Evolutionary conservation across 2,329 filamentous ascomycete species (phyloP).

Genomic region (Nakataea oryzae): DNA sequence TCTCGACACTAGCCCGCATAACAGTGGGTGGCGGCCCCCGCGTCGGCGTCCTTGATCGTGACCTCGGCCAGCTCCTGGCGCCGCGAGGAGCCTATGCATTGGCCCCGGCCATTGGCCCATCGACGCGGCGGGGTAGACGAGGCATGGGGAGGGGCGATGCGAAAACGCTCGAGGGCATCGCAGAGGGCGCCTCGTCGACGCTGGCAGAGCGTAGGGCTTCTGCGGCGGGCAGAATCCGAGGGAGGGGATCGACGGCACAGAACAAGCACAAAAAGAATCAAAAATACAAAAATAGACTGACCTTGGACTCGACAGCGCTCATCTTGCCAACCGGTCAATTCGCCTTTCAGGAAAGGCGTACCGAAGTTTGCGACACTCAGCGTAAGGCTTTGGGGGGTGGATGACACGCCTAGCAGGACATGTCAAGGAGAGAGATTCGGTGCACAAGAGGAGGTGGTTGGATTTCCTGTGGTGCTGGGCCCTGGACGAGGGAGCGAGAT

Average conservation of each 20-base stretch:
- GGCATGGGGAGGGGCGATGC: background rate
- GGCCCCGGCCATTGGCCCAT: background rate
- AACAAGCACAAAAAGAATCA: background rate
- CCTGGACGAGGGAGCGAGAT: background rate
- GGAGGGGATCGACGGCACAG: background rate
- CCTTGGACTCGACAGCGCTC: constrained; percentile 49
- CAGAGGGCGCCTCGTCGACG: background rate
- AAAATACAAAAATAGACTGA: constrained; percentile 26
- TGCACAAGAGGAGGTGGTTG: background rate
- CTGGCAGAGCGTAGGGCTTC: background rate
- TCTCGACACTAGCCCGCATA: background rate
- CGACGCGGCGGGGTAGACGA: background rate
- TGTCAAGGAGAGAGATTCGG: constrained; percentile 1
- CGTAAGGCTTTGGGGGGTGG: constrained; percentile 7
- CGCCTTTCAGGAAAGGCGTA: constrained; percentile 30
- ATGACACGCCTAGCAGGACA: constrained; percentile 4
- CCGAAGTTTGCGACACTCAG: constrained; percentile 6
- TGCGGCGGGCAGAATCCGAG: background rate
- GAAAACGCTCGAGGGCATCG: background rate
- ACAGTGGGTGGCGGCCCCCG: background rate
- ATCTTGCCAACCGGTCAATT: constrained; percentile 44
- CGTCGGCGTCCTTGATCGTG: background rate
- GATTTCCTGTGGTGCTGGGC: background rate
- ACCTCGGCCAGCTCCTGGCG: background rate
- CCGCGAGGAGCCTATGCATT: background rate